phyloP scores from a whole-genome alignment of 2,329 filamentous ascomycete species.

The Rachicladosporium sp. region DNA sequence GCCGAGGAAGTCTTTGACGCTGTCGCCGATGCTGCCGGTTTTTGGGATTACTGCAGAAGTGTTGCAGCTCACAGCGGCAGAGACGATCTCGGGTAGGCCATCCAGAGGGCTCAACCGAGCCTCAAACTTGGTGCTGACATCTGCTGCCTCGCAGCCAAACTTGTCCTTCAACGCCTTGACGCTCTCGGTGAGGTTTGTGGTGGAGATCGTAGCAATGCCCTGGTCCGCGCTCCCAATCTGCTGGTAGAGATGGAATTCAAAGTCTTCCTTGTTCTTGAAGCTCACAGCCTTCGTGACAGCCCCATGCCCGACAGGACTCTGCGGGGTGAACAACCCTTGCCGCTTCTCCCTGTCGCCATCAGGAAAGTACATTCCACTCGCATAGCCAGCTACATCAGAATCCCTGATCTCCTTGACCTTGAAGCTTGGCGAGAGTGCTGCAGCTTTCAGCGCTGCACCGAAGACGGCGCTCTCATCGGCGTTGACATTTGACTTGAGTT shows the following conservation, averaged over 20 bases:
- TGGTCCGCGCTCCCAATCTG: slow-evolving; percentile 47
- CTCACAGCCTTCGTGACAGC: slow-evolving; percentile 65
- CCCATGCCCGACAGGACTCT: slow-evolving; percentile 53
- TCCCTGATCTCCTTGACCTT: slow-evolving; percentile 92
- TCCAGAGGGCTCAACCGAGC: slow-evolving; percentile 60
- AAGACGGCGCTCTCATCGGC: slow-evolving; percentile 94
- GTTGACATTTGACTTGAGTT: slow-evolving; percentile 89
- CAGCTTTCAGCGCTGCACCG: slow-evolving; percentile 87
- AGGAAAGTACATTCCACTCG: slow-evolving; percentile 63
- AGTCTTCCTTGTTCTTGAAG: slow-evolving; percentile 71
- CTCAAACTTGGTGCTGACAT: slow-evolving; percentile 69
- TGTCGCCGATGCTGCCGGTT: slow-evolving; percentile 77
- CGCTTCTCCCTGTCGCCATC: slow-evolving; percentile 52
- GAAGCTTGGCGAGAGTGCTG: slow-evolving; percentile 86
- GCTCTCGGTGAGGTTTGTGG: slow-evolving; percentile 75
- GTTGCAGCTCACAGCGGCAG: slow-evolving; percentile 75
- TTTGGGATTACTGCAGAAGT: slow-evolving; percentile 51
- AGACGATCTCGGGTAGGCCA: slow-evolving; percentile 67
- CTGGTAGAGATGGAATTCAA: slow-evolving; percentile 70
- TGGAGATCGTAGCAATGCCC: slow-evolving; percentile 54
- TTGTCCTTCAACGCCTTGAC: slow-evolving; percentile 67
- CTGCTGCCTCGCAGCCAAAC: slow-evolving; percentile 61
- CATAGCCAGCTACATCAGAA: slow-evolving; percentile 63
- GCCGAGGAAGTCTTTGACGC: slow-evolving; percentile 91
- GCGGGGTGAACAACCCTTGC: slow-evolving; percentile 72